Conservation (phyloP, 148 eudicot species). For the Rhododendron mucronatum region DNA sequence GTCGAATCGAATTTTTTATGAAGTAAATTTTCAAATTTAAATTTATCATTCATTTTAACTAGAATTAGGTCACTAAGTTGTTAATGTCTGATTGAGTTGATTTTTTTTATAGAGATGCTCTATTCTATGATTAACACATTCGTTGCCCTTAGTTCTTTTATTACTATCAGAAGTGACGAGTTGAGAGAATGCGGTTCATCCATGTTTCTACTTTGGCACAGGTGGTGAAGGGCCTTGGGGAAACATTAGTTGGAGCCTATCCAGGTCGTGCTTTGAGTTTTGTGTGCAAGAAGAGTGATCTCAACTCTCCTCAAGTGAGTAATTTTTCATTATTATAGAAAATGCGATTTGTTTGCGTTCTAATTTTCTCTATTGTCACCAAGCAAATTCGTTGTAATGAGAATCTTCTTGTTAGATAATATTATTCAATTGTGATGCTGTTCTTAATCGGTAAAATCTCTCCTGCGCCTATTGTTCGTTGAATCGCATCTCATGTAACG, state of each 20-base stretch:
- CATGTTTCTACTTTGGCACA: constrained; percentile 19
- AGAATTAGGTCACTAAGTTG: not conserved
- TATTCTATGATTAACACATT: not conserved
- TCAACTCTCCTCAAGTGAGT: constrained; percentile 66
- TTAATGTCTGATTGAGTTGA: not conserved
- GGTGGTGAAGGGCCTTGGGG: constrained; percentile 98
- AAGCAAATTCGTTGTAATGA: not conserved
- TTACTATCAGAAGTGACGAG: not conserved
- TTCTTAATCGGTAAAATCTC: not conserved
- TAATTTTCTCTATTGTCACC: not conserved
- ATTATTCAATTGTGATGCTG: not conserved
- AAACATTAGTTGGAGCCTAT: constrained; percentile 96
- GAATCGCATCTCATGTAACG: not conserved
- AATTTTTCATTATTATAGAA: not conserved
- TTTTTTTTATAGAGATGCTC: not conserved
- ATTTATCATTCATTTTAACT: not conserved
- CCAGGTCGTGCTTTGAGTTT: constrained; percentile 93
- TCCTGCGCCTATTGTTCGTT: not conserved
- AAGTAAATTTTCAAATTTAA: not conserved
- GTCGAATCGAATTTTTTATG: not conserved
- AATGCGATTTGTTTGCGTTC: not conserved
- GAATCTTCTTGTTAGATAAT: not conserved
- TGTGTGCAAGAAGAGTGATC: constrained; percentile 69
- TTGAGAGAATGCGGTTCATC: not conserved
- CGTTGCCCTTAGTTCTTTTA: not conserved